These are phyloP conservation scores for Carex sylvatica DNA, from an alignment of 202 grass and related monocot genomes.

Conservation along the genomic window DNA sequence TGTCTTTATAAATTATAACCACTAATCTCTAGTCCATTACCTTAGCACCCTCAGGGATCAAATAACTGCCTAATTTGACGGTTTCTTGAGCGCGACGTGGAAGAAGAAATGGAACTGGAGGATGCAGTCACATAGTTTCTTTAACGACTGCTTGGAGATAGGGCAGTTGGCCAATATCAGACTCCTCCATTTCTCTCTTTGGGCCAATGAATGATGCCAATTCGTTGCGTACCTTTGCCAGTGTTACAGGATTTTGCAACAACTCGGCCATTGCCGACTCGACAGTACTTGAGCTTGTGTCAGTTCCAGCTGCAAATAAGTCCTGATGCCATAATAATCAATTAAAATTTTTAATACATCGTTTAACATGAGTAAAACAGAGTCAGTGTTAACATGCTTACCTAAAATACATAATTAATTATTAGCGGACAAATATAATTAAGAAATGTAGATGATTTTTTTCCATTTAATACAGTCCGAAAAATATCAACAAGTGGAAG, in stretches of 20 bases:
- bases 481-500: too few species aligned
- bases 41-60: slow-evolving; percentile 29
- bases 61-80: slow-evolving; percentile 25
- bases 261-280: slow-evolving; percentile 64
- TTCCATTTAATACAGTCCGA: background rate
- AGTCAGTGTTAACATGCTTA: background rate
- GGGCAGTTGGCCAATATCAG: slow-evolving; percentile 27
- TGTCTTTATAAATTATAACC: background rate
- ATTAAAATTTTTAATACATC: background rate
- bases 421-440: background rate
- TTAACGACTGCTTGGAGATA: slow-evolving; percentile 42
- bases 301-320: slow-evolving; percentile 27
- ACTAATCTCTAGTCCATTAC: background rate
- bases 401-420: background rate
- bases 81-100: slow-evolving; percentile 20
- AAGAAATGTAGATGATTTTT: background rate
- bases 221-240: slow-evolving; percentile 32
- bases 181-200: slow-evolving; percentile 9
- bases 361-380: background rate
- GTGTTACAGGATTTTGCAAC: background rate
- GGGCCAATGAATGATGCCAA: background rate
- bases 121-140: slow-evolving; percentile 45
- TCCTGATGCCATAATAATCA: slow-evolving; percentile 34
- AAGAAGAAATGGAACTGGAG: slow-evolving; percentile 36
- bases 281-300: slow-evolving; percentile 32